Conservation (phyloP, 768 basidiomycete genomes). For the Amanita pallidorosea region DNA sequence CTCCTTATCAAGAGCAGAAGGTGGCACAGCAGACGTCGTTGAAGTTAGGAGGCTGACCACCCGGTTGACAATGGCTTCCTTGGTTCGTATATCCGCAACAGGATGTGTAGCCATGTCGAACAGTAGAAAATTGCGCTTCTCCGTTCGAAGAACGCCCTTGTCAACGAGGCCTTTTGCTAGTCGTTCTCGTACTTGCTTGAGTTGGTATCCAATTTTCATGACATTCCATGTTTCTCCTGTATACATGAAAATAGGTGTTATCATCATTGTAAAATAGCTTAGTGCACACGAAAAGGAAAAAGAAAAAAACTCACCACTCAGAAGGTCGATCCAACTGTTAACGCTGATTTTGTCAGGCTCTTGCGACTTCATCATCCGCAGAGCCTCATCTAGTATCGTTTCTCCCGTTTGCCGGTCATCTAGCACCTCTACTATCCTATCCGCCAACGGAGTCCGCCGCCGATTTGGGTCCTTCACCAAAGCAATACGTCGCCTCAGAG, state of each 20-base stretch:
- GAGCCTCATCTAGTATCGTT: conserved; percentile 90
- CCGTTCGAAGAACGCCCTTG: conserved; percentile 97
- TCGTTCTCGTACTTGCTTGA: conserved; percentile 96
- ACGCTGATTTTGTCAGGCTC: conserved; percentile 68
- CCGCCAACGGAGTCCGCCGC: conserved; percentile 61
- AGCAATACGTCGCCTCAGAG: conserved; percentile 88
- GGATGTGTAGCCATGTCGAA: conserved; percentile 99
- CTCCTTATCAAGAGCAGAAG: conserved; percentile 63
- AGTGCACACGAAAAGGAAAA: too few relatives aligned
- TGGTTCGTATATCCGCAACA: conserved; percentile 85
- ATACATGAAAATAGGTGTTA: not conserved
- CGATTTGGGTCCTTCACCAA: conserved; percentile 79
- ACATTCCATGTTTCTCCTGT: conserved; percentile 99
- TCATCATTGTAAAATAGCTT: not conserved
- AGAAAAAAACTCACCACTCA: conserved; percentile 90
- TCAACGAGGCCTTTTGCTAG: conserved; percentile 96
- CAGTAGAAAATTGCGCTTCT: conserved; percentile 96
- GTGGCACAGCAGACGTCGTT: conserved; percentile 72
- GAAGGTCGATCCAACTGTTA: conserved; percentile 89
- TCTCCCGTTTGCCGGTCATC: conserved; percentile 92
- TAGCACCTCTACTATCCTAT: conserved; percentile 83
- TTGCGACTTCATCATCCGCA: conserved; percentile 89
- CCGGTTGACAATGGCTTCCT: conserved; percentile 75
- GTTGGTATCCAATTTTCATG: conserved; percentile 98
- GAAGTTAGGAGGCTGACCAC: conserved; percentile 71